Conservation (phyloP, 345 rosid genomes). For the Eucalyptus regnans region DNA sequence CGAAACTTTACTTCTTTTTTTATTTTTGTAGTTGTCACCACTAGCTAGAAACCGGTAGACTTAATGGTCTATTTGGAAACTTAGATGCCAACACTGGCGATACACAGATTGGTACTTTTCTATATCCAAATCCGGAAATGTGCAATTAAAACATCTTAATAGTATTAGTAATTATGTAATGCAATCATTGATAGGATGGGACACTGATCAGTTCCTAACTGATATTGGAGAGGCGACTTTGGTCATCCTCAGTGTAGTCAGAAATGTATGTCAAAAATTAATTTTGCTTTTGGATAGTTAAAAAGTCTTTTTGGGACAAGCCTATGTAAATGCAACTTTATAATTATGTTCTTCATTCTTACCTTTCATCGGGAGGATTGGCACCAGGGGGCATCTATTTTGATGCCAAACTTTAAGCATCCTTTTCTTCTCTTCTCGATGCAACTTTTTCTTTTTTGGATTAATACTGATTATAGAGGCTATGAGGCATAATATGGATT, state of each 20-base stretch:
- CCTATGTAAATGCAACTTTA: not conserved
- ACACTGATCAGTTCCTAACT: slow-evolving; percentile 88
- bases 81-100: slow-evolving; percentile 95
- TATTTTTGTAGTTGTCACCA: slow-evolving; percentile 63
- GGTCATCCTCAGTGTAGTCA: slow-evolving; percentile 84
- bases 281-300: not conserved
- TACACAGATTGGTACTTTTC: slow-evolving; percentile 61
- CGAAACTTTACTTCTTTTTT: not conserved
- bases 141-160: not conserved
- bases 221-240: slow-evolving; percentile 83
- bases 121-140: not conserved
- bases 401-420: slow-evolving; percentile 79
- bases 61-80: slow-evolving; percentile 80
- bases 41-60: slow-evolving; percentile 85
- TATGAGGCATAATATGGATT: not conserved
- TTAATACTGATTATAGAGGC: not conserved
- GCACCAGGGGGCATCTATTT: slow-evolving; percentile 97
- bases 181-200: slow-evolving; percentile 55
- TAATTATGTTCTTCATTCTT: not conserved
- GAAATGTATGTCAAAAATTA: slow-evolving; percentile 36
- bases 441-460: not conserved
- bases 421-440: not conserved
- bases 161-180: not conserved
- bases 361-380: slow-evolving; percentile 55
- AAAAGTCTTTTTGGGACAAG: not conserved